phyloP scores from a whole-genome alignment of 2,329 filamentous ascomycete genomes.

The Trichoderma sp. region DNA sequence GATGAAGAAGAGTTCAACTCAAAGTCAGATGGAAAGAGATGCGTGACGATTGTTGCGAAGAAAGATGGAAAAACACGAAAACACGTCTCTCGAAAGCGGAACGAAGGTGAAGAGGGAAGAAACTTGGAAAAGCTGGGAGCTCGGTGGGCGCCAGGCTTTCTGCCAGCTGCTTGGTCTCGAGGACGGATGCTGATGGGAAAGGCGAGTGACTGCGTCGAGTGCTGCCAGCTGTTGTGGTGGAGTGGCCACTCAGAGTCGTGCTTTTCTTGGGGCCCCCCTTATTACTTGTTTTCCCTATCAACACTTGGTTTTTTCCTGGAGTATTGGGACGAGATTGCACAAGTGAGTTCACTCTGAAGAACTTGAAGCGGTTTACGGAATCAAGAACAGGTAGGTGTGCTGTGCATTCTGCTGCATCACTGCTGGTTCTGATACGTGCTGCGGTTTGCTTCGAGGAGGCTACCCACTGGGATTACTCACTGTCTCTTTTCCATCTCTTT shows the following conservation, averaged over 20 bases:
- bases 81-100: neutral
- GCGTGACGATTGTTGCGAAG: neutral
- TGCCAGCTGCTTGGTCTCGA: neutral
- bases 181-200: neutral
- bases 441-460: neutral
- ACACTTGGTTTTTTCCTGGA: neutral
- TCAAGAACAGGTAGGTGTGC: neutral
- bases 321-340: neutral
- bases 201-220: conserved; percentile 7
- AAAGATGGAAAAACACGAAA: neutral
- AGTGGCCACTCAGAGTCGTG: neutral
- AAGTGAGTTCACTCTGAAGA: conserved; percentile 2
- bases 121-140: neutral
- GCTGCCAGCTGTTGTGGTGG: conserved; percentile 13
- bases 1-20: neutral
- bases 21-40: neutral
- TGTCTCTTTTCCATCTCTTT: neutral
- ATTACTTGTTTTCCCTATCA: neutral
- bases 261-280: neutral
- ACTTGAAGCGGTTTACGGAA: neutral
- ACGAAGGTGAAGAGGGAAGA: neutral
- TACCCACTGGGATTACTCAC: too few species aligned
- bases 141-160: neutral
- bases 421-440: neutral
- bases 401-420: neutral